Evolutionary conservation across 1,284 basidiomycete genomes (phyloP), one percentile per base, ranked within the genome.

Genomic region (Lentinula novae-zelandiae): DNA sequence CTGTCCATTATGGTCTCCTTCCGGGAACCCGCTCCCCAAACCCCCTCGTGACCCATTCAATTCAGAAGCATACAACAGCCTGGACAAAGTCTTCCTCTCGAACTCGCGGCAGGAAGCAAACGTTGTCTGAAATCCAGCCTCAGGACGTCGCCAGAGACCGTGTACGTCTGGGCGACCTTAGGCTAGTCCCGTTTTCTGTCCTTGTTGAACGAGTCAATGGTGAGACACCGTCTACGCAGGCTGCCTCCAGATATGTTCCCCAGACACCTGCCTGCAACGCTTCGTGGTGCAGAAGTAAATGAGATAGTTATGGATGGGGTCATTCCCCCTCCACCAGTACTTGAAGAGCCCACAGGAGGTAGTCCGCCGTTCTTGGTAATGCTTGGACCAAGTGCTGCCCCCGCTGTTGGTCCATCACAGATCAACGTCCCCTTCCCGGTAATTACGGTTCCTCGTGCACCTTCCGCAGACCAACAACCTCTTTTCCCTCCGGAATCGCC

Each of bases 11-110:
- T 34, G 49, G 31, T 34, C 57, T n/a, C 50, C 57, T 7, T 58
- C 57, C 2, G 33, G 38, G 7, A 83, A 85, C 66, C 83, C 82
- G 2, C 78, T 86, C 9, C 84, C 84, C 0, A 58, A 65, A 2
- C 83, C 78, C 0, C 83, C 84, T 0, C 70, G 71, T 40, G 78
- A 85, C 63, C 58, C 85, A 5, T 83, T 82, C 67, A 72, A 78
- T 5, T 72, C 72, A 40, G 75, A 80, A 0, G 82, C 83, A 0
- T 84, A 67, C 66, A 38, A 36, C 48, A 58, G 17, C 64, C 61
- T 66, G 57, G 61, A 51, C 46, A 52, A 34, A 27, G 27, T 27
- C 2, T 27, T 27, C 27, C 27, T 27, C 63, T 36, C 46, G 66
- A 15, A 57, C 62, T 8, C 54, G 54, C 1, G 42, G 42, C 9